Percentiles rank a stretch among this genome's conserved stretches.
phyloP scores from a whole-genome alignment of 2,329 filamentous ascomycete genomes.

The Aspergillus sp. region DNA sequence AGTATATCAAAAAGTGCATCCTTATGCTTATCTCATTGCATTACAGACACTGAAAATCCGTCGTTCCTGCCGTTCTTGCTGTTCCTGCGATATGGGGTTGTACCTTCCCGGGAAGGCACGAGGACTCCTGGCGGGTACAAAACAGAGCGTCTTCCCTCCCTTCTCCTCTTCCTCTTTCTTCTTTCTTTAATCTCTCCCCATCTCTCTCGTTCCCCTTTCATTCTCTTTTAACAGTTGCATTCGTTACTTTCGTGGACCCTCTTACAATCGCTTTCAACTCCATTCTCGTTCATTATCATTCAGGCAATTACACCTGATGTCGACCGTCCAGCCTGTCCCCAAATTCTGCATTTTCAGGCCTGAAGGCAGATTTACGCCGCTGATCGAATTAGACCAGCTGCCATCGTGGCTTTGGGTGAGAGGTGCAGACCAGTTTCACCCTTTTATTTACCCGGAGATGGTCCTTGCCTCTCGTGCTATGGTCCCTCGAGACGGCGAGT shows the following conservation, averaged over 20 bases:
- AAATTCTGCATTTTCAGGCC: slow-evolving; percentile 35
- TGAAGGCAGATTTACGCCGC: slow-evolving; percentile 28
- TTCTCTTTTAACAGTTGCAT: neutral
- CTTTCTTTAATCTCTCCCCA: slow-evolving; percentile 1
- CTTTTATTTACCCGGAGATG: slow-evolving; percentile 14
- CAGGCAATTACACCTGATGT: neutral
- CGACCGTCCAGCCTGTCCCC: slow-evolving; percentile 21
- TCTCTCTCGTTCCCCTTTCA: slow-evolving; percentile 5
- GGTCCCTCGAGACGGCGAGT: slow-evolving; percentile 25
- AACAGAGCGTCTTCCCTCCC: neutral
- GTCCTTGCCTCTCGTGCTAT: slow-evolving; percentile 14
- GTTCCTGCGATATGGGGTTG: neutral
- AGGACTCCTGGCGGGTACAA: neutral
- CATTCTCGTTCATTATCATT: slow-evolving; percentile 3
- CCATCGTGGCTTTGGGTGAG: slow-evolving; percentile 30
- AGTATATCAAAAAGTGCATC: too few species aligned
- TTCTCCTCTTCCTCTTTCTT: neutral
- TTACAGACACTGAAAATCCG: too few species aligned
- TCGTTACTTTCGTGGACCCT: slow-evolving; percentile 4
- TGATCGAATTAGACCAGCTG: slow-evolving; percentile 40
- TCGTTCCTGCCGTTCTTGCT: neutral
- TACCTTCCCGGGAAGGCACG: neutral
- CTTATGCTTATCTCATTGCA: too few species aligned
- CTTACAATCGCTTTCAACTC: neutral
- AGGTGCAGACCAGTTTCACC: slow-evolving; percentile 15